Base-by-base conservation (phyloP, 352 stramenopile species). In the Globisporangium viniferum region DNA sequence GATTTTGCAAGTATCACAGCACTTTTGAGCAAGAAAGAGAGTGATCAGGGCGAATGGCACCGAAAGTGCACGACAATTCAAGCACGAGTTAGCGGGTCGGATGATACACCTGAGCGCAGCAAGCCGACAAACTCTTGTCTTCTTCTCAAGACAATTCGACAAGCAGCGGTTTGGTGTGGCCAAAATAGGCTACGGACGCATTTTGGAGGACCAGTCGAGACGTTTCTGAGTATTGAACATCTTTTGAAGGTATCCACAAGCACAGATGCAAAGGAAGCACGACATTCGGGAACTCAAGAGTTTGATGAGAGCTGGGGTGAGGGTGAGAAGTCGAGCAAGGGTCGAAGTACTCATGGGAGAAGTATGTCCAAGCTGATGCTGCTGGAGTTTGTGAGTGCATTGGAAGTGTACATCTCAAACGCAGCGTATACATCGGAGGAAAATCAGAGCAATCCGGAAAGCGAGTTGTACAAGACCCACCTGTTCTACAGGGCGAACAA, bases 211-310 rank as follows among this genome's bases (percentile, higher is more conserved):
- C 84, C 88, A 46, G 80, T 84, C 46, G 80, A 92, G 62, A 92
- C 76, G 27, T 94, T 96, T 78, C 79, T 81, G 6, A 81, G 78
- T 10, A 79, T 96, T n/a, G 87, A 96, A 66, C 76, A 71, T 12
- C 69, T 94, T 39, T 66, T 94, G 33, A 73, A 85, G 31, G 57
- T 76, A 41, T 75, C 82, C 68, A 67, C 70, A n/a, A 39, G 29
- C 31, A 29, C 44, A 3, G 56, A 62, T 31, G n/a, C 27, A n/a
- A 48, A 27, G 9, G 22, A 35, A 10, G 6, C 7, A 1, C 8
- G 18, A 10, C 29, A 49, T 20, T 15, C 35, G 20, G n/a, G n/a
- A 33, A 24, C 56, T 15, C 56, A 49, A 33, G 33, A 39, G 14
- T 14, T 49, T 48, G 29, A 48, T 20, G 7, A 10, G 24, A 58